These are phyloP conservation scores for Streptanthus diversifolius DNA, from an alignment of 345 rosid genomes.

Conservation along the genomic window DNA sequence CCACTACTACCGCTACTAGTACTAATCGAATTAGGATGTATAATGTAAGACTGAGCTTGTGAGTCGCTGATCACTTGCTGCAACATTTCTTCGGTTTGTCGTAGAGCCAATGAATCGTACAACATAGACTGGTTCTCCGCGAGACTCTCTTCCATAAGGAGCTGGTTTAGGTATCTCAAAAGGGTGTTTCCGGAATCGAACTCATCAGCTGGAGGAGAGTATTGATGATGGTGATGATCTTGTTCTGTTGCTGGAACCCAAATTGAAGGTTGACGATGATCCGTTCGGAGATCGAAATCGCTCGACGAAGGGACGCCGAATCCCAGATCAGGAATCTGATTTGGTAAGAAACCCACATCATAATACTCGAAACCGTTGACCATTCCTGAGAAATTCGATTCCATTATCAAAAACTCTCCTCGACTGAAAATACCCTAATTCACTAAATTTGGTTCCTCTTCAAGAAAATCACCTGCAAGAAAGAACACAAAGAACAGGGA, in stretches of 20 bases:
- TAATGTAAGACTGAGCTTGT: slow-evolving; percentile 17
- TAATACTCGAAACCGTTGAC: slow-evolving; percentile 36
- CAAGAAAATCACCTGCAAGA: background rate
- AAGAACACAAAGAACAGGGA: background rate
- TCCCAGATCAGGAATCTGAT: slow-evolving; percentile 11
- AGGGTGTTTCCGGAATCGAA: slow-evolving; percentile 48
- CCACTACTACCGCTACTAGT: slow-evolving; percentile 20
- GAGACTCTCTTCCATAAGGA: slow-evolving; percentile 74
- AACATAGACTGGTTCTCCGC: slow-evolving; percentile 47
- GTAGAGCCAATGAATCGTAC: slow-evolving; percentile 54
- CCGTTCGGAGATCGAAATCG: slow-evolving; percentile 19
- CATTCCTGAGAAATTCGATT: slow-evolving; percentile 11
- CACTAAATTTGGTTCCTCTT: background rate
- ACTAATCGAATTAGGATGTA: slow-evolving; percentile 31
- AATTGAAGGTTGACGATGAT: slow-evolving; percentile 3
- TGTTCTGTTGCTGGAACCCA: slow-evolving; percentile 18
- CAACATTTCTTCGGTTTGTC: slow-evolving; percentile 61
- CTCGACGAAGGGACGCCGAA: slow-evolving; percentile 34
- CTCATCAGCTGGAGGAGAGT: slow-evolving; percentile 37
- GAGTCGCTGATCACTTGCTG: slow-evolving; percentile 54
- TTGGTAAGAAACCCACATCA: slow-evolving; percentile 29
- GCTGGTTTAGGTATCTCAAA: slow-evolving; percentile 55
- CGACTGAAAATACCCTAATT: background rate
- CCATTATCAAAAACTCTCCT: slow-evolving; percentile 14
- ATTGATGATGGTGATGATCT: background rate